Evolutionary conservation across 257 asterid species (phyloP), one percentile per base, ranked within the genome.

Genomic region (Nyctanthes arbortristis): DNA sequence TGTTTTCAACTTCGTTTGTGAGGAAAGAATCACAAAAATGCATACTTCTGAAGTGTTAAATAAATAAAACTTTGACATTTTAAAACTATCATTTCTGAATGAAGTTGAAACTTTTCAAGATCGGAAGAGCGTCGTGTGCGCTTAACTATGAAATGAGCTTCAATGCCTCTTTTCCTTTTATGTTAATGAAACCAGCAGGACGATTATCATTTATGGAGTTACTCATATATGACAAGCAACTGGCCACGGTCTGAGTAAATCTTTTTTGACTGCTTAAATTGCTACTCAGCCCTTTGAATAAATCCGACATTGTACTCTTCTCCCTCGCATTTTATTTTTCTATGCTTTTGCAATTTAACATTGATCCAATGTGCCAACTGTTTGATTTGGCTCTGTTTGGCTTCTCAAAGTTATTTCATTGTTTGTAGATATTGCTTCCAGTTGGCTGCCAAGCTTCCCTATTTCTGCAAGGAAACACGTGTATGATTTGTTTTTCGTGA

Each of bases 401-500:
- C 67, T 66, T 66, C 62, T 68, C 65, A 75, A 67, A 36, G 74
- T n/a, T 62, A 63, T 27, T 64, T 77, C 34, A 66, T 75, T 58
- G 57, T 66, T 34, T 76, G 73, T 63, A 93, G 97, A 89, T 86
- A 84, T 93, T 80, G 86, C 96, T 77, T 79, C 84, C 67, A 78
- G 80, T 80, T 91, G 99, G 97, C 88, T 93, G 31, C 77, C 96
- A 61, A 91, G 95, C 75, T 84, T 94, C 82, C 95, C 99, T 20
- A 87, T 88, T 66, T 86, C 96, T 64, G 91, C 89, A 1, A 87
- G 91, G 79, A 86, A 89, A 77, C 84, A 69, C 61, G 83, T 84
- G 43, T 94, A 86, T 77, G 96, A 94, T 82, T 84, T 82, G 57
- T 91, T 91, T 82, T 93, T 91, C 60, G 65, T 84, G 75, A 80